A percentile compares a stretch with the other conserved stretches of the same genome.
These are phyloP conservation scores for Centella asiatica DNA, from an alignment of 129 eudicot genomes.

Conservation along the genomic window DNA sequence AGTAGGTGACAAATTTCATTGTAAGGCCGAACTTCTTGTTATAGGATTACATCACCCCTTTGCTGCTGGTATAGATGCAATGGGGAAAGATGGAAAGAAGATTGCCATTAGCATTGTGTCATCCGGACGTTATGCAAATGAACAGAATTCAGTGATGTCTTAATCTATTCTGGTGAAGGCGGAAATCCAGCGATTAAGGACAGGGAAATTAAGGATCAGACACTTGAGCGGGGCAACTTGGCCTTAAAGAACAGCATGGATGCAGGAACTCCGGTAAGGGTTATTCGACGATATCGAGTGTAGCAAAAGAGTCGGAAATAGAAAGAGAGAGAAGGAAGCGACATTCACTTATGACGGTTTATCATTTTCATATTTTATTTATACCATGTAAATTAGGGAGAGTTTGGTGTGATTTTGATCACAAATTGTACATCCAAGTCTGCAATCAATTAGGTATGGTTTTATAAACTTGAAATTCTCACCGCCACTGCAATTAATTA, in stretches of 20 bases:
- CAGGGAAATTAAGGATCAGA: conserved; percentile 26
- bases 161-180: conserved; percentile 17
- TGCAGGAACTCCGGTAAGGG: conserved; percentile 22
- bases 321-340: neutral
- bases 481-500: no score
- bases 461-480: no score
- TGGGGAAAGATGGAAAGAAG: neutral
- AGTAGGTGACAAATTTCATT: conserved; percentile 16
- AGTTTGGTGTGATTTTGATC: no score
- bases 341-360: conserved; percentile 32
- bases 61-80: conserved; percentile 9
- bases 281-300: conserved; percentile 17
- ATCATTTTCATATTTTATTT: no score
- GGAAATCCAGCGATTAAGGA: conserved; percentile 5
- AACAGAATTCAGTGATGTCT: neutral
- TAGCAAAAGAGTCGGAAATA: neutral
- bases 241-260: conserved; percentile 35
- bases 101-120: conserved; percentile 20
- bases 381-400: no score
- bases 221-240: conserved; percentile 33
- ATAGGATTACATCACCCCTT: conserved; percentile 13
- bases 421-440: no score
- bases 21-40: conserved; percentile 16
- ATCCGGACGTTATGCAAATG: conserved; percentile 7
- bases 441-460: no score